Evolutionary conservation across 2,329 filamentous ascomycete species (phyloP).

Genomic region (Hypoxylon sp.): DNA sequence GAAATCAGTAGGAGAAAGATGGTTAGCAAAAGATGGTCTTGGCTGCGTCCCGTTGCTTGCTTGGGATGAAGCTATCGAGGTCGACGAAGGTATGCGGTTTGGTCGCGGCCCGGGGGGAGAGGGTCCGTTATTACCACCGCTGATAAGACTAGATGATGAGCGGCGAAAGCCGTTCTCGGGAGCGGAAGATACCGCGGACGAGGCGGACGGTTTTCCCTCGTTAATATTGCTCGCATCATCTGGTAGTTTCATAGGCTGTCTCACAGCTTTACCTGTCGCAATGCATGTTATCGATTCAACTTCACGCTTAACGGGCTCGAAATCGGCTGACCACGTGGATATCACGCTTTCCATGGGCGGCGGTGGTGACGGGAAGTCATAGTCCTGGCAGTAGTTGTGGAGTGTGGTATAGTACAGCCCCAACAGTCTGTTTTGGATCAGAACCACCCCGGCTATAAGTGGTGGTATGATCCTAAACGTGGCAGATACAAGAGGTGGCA

Average conservation of each 20-base stretch:
- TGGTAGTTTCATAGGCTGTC: slow-evolving; percentile 61
- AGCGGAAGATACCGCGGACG: slow-evolving; percentile 48
- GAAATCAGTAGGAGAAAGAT: slow-evolving; percentile 62
- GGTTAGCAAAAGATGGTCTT: slow-evolving; percentile 51
- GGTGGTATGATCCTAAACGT: slow-evolving; percentile 82
- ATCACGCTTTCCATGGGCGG: slow-evolving; percentile 81
- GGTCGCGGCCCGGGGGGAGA: slow-evolving; percentile 53
- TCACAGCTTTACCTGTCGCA: slow-evolving; percentile 76
- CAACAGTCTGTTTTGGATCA: slow-evolving; percentile 83
- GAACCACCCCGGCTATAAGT: slow-evolving; percentile 77
- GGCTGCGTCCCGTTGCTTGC: slow-evolving; percentile 47
- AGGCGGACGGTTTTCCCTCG: slow-evolving; percentile 48
- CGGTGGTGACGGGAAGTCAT: slow-evolving; percentile 78
- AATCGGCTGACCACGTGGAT: slow-evolving; percentile 74
- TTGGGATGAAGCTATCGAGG: slow-evolving; percentile 55
- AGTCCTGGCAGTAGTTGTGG: slow-evolving; percentile 79
- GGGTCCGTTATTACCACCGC: slow-evolving; percentile 43
- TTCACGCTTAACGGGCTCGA: slow-evolving; percentile 75
- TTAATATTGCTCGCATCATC: slow-evolving; percentile 51
- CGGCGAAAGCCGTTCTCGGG: slow-evolving; percentile 58
- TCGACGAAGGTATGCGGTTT: slow-evolving; percentile 58
- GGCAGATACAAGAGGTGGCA: slow-evolving; percentile 80
- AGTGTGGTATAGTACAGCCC: slow-evolving; percentile 84
- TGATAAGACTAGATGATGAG: slow-evolving; percentile 62
- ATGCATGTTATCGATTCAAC: slow-evolving; percentile 76